Percentiles rank a stretch among this genome's conserved stretches.
Conservation (phyloP, 2,329 filamentous ascomycete species). For the Chrysosporium keratinophilum region DNA sequence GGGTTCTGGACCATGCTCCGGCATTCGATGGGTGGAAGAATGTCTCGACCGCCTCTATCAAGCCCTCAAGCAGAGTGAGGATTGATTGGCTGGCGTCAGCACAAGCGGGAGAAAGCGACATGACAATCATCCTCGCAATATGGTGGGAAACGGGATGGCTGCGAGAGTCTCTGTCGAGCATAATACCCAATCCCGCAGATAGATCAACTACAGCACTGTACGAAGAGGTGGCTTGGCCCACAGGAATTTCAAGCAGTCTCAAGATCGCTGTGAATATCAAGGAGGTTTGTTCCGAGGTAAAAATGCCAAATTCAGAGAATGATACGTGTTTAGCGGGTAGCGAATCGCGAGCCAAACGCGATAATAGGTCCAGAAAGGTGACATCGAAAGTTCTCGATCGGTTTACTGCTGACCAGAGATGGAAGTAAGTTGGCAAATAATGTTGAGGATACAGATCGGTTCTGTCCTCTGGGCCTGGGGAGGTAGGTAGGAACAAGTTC, state of each 20-base stretch:
- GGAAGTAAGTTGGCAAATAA: conserved; percentile 88
- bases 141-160: conserved; percentile 88
- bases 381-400: conserved; percentile 79
- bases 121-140: conserved; percentile 84
- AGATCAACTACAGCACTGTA: conserved; percentile 75
- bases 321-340: conserved; percentile 62
- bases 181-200: conserved; percentile 68
- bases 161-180: conserved; percentile 83
- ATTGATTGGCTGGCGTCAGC: conserved; percentile 68
- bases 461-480: conserved; percentile 55
- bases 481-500: conserved; percentile 79
- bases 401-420: conserved; percentile 88
- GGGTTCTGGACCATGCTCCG: conserved; percentile 77
- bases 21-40: conserved; percentile 99
- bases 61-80: conserved; percentile 71
- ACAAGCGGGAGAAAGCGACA: conserved; percentile 80
- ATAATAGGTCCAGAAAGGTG: conserved; percentile 80
- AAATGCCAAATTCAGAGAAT: conserved; percentile 81
- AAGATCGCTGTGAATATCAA: conserved; percentile 87
- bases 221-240: conserved; percentile 87
- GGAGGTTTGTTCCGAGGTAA: conserved; percentile 82
- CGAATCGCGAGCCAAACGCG: conserved; percentile 74
- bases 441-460: conserved; percentile 73
- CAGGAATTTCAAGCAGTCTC: conserved; percentile 84
- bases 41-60: conserved; percentile 91